These are phyloP conservation scores for Xylariaceae sp. DNA, from an alignment of 2,329 filamentous ascomycete genomes.

Conservation along the genomic window DNA sequence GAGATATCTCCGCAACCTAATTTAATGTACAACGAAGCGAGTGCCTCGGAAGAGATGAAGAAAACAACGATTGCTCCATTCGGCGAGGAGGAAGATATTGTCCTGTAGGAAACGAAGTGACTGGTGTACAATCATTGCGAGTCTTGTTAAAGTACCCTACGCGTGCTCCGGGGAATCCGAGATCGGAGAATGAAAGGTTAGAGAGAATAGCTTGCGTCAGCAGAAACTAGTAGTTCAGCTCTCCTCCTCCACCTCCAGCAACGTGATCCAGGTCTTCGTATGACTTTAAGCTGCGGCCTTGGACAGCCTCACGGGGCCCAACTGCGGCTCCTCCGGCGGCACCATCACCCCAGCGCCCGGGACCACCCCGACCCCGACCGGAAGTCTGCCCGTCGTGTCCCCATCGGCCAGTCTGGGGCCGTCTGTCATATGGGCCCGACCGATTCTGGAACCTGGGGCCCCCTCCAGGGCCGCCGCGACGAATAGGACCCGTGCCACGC, in stretches of 20 bases:
- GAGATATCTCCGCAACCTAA: not conserved
- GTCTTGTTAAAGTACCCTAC: too few relatives aligned
- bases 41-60: not conserved
- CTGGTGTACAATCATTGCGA: constrained; percentile 3
- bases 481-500: constrained; percentile 60
- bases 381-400: constrained; percentile 45
- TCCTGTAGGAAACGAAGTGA: not conserved
- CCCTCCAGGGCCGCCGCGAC: constrained; percentile 56
- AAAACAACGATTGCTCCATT: not conserved
- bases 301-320: constrained; percentile 84
- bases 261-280: constrained; percentile 96
- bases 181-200: too few relatives aligned
- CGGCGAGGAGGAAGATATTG: too few relatives aligned
- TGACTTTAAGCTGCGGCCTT: constrained; percentile 88
- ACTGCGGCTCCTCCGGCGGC: constrained; percentile 70
- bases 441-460: constrained; percentile 55
- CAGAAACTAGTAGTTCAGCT: constrained; percentile 73
- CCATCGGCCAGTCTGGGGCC: constrained; percentile 50
- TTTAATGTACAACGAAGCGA: not conserved
- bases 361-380: constrained; percentile 46
- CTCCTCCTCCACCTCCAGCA: constrained; percentile 66
- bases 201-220: too few relatives aligned
- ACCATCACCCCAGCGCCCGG: constrained; percentile 66
- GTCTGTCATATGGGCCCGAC: constrained; percentile 68
- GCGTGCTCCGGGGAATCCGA: too few relatives aligned